Conservation (phyloP, 2,329 filamentous ascomycete species). For the Diaporthe australafricana region DNA sequence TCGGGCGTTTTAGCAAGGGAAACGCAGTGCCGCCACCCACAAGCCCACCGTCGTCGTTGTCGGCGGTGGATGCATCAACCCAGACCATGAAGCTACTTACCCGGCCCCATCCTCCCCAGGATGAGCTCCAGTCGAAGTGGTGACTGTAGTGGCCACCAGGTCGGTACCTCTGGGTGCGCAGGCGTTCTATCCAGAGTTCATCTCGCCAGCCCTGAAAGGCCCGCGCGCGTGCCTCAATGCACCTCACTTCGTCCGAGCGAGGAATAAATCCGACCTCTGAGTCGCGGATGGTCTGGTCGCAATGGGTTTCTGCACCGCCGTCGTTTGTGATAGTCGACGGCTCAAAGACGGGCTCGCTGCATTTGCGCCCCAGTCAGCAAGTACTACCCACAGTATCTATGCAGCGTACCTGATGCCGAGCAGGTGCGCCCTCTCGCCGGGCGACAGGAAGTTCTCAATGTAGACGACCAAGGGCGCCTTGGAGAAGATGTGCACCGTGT, state of each 20-base stretch:
- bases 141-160: conserved; percentile 62
- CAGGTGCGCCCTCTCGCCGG: conserved; percentile 58
- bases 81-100: conserved; percentile 67
- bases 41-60: conserved; percentile 46
- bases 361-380: background rate
- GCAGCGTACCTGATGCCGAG: conserved; percentile 62
- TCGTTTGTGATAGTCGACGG: conserved; percentile 63
- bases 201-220: conserved; percentile 65
- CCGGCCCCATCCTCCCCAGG: conserved; percentile 57
- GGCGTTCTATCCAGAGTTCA: conserved; percentile 63
- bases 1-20: conserved; percentile 52
- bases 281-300: conserved; percentile 59
- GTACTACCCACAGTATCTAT: background rate
- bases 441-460: conserved; percentile 62
- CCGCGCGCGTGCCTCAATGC: conserved; percentile 59
- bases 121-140: conserved; percentile 65
- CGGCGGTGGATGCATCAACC: conserved; percentile 48
- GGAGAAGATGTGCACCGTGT: conserved; percentile 60
- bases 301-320: conserved; percentile 53
- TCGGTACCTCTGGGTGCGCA: conserved; percentile 63
- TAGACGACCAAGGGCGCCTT: conserved; percentile 65
- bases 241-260: conserved; percentile 55
- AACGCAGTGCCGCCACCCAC: conserved; percentile 65
- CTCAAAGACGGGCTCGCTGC: conserved; percentile 60
- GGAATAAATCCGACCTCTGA: conserved; percentile 65